phyloP scores from a whole-genome alignment of 2,329 filamentous ascomycete genomes.

The Diaporthe ilicicola region DNA sequence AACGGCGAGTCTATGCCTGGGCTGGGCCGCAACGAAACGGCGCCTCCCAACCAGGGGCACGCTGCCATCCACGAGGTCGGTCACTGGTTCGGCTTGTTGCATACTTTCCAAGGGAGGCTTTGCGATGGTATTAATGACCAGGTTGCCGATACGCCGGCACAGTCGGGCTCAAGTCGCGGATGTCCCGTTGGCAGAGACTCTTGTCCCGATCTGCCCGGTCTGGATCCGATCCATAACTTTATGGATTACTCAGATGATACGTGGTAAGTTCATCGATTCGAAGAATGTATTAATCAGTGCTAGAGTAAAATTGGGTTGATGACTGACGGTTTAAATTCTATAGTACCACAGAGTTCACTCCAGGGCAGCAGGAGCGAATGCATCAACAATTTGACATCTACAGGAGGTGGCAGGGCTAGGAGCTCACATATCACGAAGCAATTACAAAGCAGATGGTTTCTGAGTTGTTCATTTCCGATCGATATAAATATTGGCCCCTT shows the following conservation, averaged over 20 bases:
- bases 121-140: conserved; percentile 50
- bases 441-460: too few species aligned
- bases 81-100: conserved; percentile 55
- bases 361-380: conserved; percentile 18
- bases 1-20: conserved; percentile 14
- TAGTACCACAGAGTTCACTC: conserved; percentile 14
- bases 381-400: background rate
- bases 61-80: conserved; percentile 56
- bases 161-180: background rate
- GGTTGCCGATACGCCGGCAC: conserved; percentile 50
- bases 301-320: background rate
- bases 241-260: conserved; percentile 24
- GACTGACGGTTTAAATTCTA: background rate
- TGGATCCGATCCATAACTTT: conserved; percentile 24
- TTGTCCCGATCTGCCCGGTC: conserved; percentile 3
- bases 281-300: too few species aligned
- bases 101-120: conserved; percentile 50
- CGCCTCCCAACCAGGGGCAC: conserved; percentile 46
- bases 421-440: too few species aligned
- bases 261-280: background rate
- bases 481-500: too few species aligned
- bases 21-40: background rate
- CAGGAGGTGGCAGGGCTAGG: background rate
- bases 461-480: too few species aligned
- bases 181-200: conserved; percentile 16